These are phyloP conservation scores for Entrophospora sp. DNA, from an alignment of 192 early-diverging fungal genomes.

Conservation along the genomic window DNA sequence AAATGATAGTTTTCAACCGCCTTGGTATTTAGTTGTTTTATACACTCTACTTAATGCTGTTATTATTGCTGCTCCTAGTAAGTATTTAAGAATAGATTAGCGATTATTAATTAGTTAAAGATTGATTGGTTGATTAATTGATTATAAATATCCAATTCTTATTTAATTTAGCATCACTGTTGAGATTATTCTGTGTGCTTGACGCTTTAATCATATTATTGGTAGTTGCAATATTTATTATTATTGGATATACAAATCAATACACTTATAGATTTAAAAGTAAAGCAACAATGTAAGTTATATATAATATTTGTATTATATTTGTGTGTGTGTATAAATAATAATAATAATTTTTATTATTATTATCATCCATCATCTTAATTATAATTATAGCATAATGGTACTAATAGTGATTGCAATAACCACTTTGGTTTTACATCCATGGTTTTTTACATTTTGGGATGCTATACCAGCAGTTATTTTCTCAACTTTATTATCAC, in stretches of 20 bases:
- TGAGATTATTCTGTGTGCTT: background rate
- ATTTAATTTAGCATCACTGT: background rate
- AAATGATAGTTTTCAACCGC: conserved; percentile 19
- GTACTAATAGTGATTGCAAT: background rate
- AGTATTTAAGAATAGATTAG: background rate
- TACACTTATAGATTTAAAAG: background rate
- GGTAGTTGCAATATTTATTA: background rate
- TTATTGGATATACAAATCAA: conserved; percentile 1
- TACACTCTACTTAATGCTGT: background rate
- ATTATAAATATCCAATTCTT: background rate
- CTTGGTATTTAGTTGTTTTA: background rate
- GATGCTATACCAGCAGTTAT: conserved; percentile 2
- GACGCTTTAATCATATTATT: conserved; percentile 4
- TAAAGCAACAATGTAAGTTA: conserved; percentile 15
- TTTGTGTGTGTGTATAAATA: background rate
- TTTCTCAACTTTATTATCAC: background rate
- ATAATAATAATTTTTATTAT: background rate
- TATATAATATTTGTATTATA: background rate
- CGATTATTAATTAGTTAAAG: background rate
- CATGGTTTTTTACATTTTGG: background rate
- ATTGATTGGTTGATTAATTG: background rate
- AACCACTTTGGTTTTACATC: background rate
- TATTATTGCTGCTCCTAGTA: background rate
- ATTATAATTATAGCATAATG: background rate
- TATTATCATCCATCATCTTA: background rate